phyloP scores from a whole-genome alignment of 495 filamentous ascomycete species.

The Penicillium ochrochloron region DNA sequence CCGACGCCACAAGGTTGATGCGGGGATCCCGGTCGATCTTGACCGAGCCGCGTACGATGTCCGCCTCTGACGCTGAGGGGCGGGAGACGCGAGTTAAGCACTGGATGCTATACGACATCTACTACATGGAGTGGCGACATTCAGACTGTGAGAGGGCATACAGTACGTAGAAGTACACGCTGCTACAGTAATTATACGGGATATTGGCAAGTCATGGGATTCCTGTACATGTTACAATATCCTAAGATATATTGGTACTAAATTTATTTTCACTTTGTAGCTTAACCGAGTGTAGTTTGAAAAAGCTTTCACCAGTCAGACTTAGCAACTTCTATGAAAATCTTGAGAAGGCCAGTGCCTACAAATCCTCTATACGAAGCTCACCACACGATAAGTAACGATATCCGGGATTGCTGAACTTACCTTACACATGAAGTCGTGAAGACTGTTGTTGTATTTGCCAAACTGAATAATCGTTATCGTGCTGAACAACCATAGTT shows the following conservation, averaged over 20 bases:
- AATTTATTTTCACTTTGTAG: background rate
- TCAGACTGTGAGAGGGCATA: conserved; percentile 1
- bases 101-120: conserved; percentile 3
- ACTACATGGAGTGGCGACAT: conserved; percentile 1
- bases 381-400: background rate
- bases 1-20: conserved; percentile 16
- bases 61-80: conserved; percentile 7
- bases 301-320: no score
- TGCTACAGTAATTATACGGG: background rate
- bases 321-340: conserved; percentile 7
- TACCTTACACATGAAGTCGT: background rate
- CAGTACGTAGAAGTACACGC: conserved; percentile 3
- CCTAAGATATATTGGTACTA: background rate
- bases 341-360: conserved; percentile 1
- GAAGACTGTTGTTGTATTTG: background rate
- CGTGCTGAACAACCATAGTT: background rate
- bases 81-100: background rate
- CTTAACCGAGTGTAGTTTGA: conserved; percentile 1
- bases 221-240: no score
- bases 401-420: conserved; percentile 1
- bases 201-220: no score
- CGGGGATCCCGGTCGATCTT: conserved; percentile 17
- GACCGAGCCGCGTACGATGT: conserved; percentile 16
- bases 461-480: background rate
- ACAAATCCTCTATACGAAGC: background rate